phyloP scores from a whole-genome alignment of 495 filamentous ascomycete species.

The Penicillium goetzii region DNA sequence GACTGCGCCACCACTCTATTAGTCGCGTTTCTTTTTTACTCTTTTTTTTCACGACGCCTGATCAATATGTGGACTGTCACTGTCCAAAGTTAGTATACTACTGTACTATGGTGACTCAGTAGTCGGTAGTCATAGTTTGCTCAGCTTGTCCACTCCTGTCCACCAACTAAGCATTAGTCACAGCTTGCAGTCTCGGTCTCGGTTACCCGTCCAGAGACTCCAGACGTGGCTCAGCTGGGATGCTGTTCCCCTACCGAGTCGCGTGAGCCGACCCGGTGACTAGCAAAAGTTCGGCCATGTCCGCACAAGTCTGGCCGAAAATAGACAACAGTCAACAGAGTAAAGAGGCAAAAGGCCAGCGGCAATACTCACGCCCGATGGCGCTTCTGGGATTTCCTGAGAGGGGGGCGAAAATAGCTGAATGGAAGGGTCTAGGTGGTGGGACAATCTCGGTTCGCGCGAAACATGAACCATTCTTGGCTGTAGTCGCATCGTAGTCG shows the following conservation, averaged over 20 bases:
- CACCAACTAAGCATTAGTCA: neutral
- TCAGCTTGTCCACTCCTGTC: neutral
- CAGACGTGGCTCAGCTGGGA: neutral
- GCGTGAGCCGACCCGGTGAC: conserved; percentile 21
- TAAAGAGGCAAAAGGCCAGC: neutral
- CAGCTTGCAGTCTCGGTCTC: neutral
- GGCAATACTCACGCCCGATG: conserved; percentile 1
- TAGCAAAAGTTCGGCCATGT: conserved; percentile 10
- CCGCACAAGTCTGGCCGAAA: neutral
- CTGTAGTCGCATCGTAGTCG: neutral
- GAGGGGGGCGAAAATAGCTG: neutral
- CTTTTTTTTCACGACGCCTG: conserved; percentile 3
- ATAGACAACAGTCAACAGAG: neutral
- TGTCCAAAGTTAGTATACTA: neutral
- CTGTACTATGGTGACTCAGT: neutral
- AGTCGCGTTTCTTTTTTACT: conserved; percentile 3
- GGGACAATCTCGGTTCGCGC: neutral
- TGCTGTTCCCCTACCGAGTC: conserved; percentile 9
- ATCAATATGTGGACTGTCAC: neutral
- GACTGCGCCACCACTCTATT: conserved; percentile 19
- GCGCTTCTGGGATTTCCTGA: neutral
- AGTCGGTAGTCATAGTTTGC: neutral
- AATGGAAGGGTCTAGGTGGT: neutral
- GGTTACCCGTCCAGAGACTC: neutral
- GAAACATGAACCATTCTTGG: conserved; percentile 4